Percentiles rank a stretch among this genome's conserved stretches.
Evolutionary conservation across 2,329 filamentous ascomycete species (phyloP).

Genomic region (Monosporascus ibericus): DNA sequence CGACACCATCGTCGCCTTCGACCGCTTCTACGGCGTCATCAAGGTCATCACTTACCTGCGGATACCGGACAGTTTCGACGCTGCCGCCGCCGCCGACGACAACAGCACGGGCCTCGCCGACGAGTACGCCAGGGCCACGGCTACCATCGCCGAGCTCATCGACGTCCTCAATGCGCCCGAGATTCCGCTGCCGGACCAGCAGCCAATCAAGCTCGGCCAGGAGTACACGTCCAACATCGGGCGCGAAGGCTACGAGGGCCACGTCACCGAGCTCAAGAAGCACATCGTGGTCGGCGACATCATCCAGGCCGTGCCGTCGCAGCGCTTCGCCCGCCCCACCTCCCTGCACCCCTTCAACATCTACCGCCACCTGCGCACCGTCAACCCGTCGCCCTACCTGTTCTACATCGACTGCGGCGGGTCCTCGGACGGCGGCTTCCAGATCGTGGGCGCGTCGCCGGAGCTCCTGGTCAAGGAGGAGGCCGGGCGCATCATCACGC

Average conservation of each 20-base stretch:
- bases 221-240: conserved; percentile 92
- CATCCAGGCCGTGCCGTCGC: conserved; percentile 94
- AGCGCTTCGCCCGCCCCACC: conserved; percentile 85
- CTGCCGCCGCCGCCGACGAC: conserved; percentile 23
- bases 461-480: conserved; percentile 93
- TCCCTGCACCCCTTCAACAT: conserved; percentile 95
- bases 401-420: conserved; percentile 91
- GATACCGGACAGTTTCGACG: conserved; percentile 50
- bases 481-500: conserved; percentile 80
- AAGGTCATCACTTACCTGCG: conserved; percentile 90
- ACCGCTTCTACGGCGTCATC: conserved; percentile 88
- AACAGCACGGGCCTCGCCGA: conserved; percentile 40
- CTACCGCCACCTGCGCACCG: conserved; percentile 90
- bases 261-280: conserved; percentile 79
- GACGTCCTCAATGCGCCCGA: conserved; percentile 67
- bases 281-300: conserved; percentile 92
- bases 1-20: conserved; percentile 89
- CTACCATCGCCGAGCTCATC: conserved; percentile 61
- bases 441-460: conserved; percentile 90
- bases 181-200: conserved; percentile 71
- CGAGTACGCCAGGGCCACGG: conserved; percentile 64
- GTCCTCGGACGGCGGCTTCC: conserved; percentile 76
- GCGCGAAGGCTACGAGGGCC: conserved; percentile 78
- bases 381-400: conserved; percentile 95
- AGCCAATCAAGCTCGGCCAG: conserved; percentile 64